Evolutionary conservation across 257 asterid species (phyloP).

Genomic region (Salvia hispanica): DNA sequence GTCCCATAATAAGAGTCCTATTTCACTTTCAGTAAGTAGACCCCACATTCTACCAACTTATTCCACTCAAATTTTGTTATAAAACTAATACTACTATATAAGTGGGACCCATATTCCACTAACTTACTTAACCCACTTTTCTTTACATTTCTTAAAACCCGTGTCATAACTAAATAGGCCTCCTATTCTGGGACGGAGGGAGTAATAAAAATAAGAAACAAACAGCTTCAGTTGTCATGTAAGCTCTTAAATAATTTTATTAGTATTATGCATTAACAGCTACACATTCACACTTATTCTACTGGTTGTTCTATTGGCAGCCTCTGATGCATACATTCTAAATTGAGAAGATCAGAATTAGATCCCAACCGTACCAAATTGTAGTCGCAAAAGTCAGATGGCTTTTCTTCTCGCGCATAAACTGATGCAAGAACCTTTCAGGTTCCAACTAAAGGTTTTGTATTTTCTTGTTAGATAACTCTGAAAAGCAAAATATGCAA

Average conservation of each 20-base stretch:
- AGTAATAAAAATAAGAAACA: background rate
- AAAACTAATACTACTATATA: too few species aligned
- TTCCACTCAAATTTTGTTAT: too few species aligned
- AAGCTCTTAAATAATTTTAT: background rate
- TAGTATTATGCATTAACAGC: background rate
- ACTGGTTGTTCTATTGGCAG: background rate
- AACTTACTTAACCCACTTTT: too few species aligned
- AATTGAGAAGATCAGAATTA: background rate
- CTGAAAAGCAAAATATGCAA: slow-evolving; percentile 52
- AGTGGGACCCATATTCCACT: too few species aligned
- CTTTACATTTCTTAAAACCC: too few species aligned
- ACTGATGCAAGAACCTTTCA: slow-evolving; percentile 64
- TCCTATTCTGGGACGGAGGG: too few species aligned
- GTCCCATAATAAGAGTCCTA: too few species aligned
- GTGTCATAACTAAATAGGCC: too few species aligned
- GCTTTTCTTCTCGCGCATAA: slow-evolving; percentile 57
- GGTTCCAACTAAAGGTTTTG: slow-evolving; percentile 49
- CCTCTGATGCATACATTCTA: background rate
- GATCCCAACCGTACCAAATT: slow-evolving; percentile 57
- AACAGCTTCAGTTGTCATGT: slow-evolving; percentile 9
- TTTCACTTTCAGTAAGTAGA: too few species aligned
- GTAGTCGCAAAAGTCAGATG: slow-evolving; percentile 75
- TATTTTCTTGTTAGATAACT: slow-evolving; percentile 54
- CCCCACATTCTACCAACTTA: too few species aligned
- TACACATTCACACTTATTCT: background rate